phyloP scores from a whole-genome alignment of 768 basidiomycete species.

The Lentinula detonsa region DNA sequence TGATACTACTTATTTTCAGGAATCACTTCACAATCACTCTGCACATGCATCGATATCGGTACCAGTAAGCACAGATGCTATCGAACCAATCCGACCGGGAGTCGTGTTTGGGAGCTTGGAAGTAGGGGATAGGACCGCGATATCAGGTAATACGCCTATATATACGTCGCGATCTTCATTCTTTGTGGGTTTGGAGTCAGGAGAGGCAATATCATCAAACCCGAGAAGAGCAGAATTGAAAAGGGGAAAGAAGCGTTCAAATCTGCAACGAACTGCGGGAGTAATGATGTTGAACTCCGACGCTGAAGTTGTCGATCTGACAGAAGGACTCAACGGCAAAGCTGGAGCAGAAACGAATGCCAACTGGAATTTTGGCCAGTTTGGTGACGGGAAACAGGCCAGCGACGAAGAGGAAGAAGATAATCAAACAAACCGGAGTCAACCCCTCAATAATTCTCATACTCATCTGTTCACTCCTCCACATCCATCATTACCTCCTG shows the following conservation, averaged over 20 bases:
- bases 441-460: background rate
- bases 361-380: slow-evolving; percentile 49
- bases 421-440: background rate
- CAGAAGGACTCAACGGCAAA: slow-evolving; percentile 11
- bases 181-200: background rate
- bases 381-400: background rate
- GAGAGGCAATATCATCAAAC: background rate
- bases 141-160: background rate
- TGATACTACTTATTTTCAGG: background rate
- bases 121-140: background rate
- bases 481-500: slow-evolving; percentile 6
- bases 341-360: slow-evolving; percentile 7
- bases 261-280: background rate
- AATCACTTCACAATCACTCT: background rate
- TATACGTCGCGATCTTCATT: background rate
- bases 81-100: background rate
- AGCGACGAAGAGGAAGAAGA: slow-evolving; percentile 1
- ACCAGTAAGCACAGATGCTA: background rate
- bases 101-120: slow-evolving; percentile 1
- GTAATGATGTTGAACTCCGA: background rate
- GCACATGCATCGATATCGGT: background rate
- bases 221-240: background rate
- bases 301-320: slow-evolving; percentile 24
- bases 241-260: background rate
- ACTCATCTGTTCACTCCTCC: background rate